Evolutionary conservation across 2,329 filamentous ascomycete genomes (phyloP).

Genomic region (Rhynchosporium agropyri): DNA sequence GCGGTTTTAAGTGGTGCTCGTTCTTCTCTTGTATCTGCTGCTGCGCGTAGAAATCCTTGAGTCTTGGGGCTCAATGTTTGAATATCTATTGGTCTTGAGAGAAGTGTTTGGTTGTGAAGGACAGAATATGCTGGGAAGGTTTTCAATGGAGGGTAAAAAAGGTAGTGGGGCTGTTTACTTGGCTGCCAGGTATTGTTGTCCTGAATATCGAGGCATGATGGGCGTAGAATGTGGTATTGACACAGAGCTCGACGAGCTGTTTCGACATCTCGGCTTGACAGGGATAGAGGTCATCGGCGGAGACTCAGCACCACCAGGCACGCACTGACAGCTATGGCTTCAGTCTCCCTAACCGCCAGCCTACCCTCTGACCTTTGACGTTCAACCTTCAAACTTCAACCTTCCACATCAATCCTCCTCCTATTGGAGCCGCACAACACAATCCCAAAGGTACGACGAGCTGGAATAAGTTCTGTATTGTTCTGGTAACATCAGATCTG

Average conservation of each 20-base stretch:
- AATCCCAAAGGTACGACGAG: slow-evolving; percentile 15
- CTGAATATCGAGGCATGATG: neutral
- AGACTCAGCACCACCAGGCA: too few relatives aligned
- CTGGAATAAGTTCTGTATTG: slow-evolving; percentile 23
- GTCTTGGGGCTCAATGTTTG: slow-evolving; percentile 52
- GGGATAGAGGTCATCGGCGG: slow-evolving; percentile 21
- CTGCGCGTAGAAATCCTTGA: slow-evolving; percentile 46
- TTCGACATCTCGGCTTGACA: neutral
- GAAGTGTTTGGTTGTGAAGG: slow-evolving; percentile 29
- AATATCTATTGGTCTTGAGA: slow-evolving; percentile 48
- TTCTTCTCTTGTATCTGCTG: slow-evolving; percentile 42
- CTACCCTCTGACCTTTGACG: too few relatives aligned
- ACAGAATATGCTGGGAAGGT: slow-evolving; percentile 10
- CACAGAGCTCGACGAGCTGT: neutral
- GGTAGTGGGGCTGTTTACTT: slow-evolving; percentile 17
- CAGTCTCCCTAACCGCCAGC: too few relatives aligned
- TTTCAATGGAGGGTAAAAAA: slow-evolving; percentile 27
- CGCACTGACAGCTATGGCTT: too few relatives aligned
- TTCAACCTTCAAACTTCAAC: neutral
- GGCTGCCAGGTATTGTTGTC: slow-evolving; percentile 7
- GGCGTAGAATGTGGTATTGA: neutral
- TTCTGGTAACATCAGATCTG: slow-evolving; percentile 14
- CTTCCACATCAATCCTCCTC: neutral
- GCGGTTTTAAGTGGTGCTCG: slow-evolving; percentile 41
- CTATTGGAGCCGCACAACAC: slow-evolving; percentile 5